Percentiles rank a stretch among this genome's conserved stretches.
Conservation (phyloP, 1,284 basidiomycete genomes). For the Cryptococcus floricola region DNA sequence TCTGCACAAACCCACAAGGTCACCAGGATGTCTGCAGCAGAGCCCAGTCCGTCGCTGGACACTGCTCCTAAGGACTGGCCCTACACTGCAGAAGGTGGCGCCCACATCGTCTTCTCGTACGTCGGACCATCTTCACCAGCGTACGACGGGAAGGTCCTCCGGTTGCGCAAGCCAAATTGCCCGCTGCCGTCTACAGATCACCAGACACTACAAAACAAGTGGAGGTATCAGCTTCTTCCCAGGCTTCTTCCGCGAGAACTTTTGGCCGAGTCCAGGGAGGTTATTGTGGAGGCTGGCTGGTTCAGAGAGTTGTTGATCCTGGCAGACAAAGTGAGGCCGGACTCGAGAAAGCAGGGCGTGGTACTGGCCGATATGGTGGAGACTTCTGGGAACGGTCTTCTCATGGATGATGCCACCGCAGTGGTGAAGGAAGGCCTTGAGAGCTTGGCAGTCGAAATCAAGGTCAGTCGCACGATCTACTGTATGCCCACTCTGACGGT, state of each 20-base stretch:
- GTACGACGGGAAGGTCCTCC: constrained; percentile 65
- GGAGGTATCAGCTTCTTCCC: constrained; percentile 32
- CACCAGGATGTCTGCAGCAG: neutral
- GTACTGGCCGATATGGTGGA: constrained; percentile 48
- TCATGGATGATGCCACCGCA: constrained; percentile 51
- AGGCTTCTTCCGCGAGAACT: constrained; percentile 57
- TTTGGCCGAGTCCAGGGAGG: constrained; percentile 58
- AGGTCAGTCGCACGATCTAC: constrained; percentile 55
- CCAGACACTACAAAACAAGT: constrained; percentile 13
- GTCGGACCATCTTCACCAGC: constrained; percentile 53
- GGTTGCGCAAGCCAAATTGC: constrained; percentile 60
- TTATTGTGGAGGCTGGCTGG: constrained; percentile 62
- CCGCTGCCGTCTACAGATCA: constrained; percentile 11
- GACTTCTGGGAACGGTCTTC: constrained; percentile 61
- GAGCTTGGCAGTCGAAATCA: constrained; percentile 74
- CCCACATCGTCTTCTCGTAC: constrained; percentile 81
- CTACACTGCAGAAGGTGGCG: constrained; percentile 85
- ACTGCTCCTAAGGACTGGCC: constrained; percentile 60
- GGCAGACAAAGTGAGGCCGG: constrained; percentile 57
- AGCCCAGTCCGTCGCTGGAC: constrained; percentile 4
- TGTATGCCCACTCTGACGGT: neutral
- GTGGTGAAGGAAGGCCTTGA: constrained; percentile 8
- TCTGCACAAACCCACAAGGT: constrained; percentile 3
- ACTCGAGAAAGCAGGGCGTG: constrained; percentile 55
- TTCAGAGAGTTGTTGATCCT: constrained; percentile 55